Percentiles rank a stretch among this genome's conserved stretches.
Conservation (phyloP, 169 alveolate species). For the Eimeria praecox region DNA sequence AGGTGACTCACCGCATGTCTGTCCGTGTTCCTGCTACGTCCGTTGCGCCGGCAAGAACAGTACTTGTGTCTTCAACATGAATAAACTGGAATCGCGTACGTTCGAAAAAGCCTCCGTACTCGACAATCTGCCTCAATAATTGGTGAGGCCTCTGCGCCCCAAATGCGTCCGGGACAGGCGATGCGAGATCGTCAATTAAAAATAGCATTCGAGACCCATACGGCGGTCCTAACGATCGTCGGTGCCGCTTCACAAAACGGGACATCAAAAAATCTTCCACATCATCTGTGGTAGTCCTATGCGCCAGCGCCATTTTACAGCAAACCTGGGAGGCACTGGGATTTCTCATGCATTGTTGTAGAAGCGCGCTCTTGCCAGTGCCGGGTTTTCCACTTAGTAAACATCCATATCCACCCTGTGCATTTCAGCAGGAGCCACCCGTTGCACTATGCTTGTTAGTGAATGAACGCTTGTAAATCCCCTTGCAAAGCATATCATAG, state of each 20-base stretch:
- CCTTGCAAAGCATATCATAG: background rate
- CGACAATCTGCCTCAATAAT: slow-evolving; percentile 95
- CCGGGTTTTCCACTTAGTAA: slow-evolving; percentile 96
- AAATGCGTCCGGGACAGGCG: slow-evolving; percentile 97
- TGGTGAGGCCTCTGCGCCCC: slow-evolving; percentile 97
- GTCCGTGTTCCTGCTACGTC: slow-evolving; percentile 27
- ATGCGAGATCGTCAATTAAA: slow-evolving; percentile 96
- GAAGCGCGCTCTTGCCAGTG: slow-evolving; percentile 95
- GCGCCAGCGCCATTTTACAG: slow-evolving; percentile 93
- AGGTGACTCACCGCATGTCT: slow-evolving; percentile 58
- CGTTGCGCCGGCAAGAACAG: slow-evolving; percentile 50
- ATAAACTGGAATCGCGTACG: slow-evolving; percentile 76
- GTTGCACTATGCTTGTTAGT: background rate
- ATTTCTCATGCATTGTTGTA: slow-evolving; percentile 90
- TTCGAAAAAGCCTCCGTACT: slow-evolving; percentile 96
- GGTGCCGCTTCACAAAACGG: slow-evolving; percentile 91
- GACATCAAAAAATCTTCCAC: slow-evolving; percentile 92
- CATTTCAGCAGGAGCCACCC: background rate
- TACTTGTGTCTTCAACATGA: slow-evolving; percentile 68
- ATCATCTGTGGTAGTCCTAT: slow-evolving; percentile 93
- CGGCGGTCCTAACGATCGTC: slow-evolving; percentile 94
- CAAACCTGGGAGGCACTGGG: slow-evolving; percentile 84
- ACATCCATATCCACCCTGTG: slow-evolving; percentile 80
- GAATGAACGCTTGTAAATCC: background rate
- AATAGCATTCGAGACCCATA: slow-evolving; percentile 94